Conservation (phyloP, 306 rosid genomes). For the Malus asiatica region DNA sequence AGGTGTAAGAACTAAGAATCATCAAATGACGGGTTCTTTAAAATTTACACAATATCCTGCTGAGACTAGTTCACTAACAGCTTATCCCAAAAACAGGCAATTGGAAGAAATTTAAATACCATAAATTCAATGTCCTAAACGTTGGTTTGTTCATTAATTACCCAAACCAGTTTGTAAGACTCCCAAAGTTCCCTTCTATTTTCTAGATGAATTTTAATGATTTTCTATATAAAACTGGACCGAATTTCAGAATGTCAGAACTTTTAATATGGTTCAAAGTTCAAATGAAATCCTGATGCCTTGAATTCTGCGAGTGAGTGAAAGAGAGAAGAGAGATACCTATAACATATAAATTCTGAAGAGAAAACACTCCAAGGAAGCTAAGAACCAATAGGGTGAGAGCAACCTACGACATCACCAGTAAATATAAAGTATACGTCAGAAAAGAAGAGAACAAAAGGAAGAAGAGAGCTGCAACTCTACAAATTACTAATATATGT, state of each 20-base stretch:
- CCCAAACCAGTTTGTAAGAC: background rate
- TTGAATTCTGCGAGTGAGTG: background rate
- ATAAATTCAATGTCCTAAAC: background rate
- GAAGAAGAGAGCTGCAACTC: background rate
- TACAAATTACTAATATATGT: background rate
- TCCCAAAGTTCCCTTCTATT: background rate
- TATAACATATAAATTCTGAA: constrained; percentile 49
- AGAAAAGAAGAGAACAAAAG: background rate
- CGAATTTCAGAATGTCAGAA: background rate
- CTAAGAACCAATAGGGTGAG: constrained; percentile 56
- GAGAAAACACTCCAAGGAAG: constrained; percentile 67
- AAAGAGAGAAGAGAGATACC: constrained; percentile 38
- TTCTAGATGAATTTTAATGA: background rate
- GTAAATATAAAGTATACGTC: background rate
- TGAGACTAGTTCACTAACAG: background rate
- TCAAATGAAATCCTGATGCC: background rate
- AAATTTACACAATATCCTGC: background rate
- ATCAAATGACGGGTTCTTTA: background rate
- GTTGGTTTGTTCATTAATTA: background rate
- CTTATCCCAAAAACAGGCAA: background rate
- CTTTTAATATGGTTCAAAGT: background rate
- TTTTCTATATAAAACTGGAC: background rate
- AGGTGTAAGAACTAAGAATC: background rate
- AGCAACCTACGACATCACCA: constrained; percentile 41
- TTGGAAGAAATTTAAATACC: background rate